phyloP scores from a whole-genome alignment of 805 yeast genomes.

The Ogataea salicorniae region DNA sequence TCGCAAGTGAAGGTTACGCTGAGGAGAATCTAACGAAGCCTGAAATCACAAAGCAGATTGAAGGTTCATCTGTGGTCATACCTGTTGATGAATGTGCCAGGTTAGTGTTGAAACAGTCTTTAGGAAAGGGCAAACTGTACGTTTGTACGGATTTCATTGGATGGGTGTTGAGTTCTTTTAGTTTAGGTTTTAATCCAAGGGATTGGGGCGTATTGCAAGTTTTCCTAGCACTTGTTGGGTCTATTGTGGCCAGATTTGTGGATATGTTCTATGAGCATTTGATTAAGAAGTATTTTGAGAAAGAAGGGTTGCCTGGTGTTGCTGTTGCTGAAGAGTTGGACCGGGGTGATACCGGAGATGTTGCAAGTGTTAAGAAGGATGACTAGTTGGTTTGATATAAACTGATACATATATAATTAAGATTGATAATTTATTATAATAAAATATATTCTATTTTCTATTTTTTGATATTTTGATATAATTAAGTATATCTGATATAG shows the following conservation, averaged over 20 bases:
- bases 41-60: slow-evolving; percentile 70
- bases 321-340: neutral
- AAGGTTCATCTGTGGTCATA: slow-evolving; percentile 77
- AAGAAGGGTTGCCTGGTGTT: slow-evolving; percentile 18
- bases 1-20: slow-evolving; percentile 78
- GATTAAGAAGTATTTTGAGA: slow-evolving; percentile 44
- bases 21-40: slow-evolving; percentile 86
- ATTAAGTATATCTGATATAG: too few species aligned
- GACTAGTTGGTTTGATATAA: neutral
- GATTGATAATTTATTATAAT: neutral
- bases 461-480: neutral
- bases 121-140: slow-evolving; percentile 64
- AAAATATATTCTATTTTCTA: neutral
- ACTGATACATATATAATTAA: neutral
- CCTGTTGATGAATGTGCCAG: slow-evolving; percentile 62
- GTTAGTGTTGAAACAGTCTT: slow-evolving; percentile 42
- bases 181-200: slow-evolving; percentile 68
- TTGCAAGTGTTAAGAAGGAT: neutral
- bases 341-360: neutral
- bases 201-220: slow-evolving; percentile 49
- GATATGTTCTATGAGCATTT: slow-evolving; percentile 46
- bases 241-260: slow-evolving; percentile 57
- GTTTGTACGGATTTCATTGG: slow-evolving; percentile 82
- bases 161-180: slow-evolving; percentile 66
- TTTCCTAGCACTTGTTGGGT: slow-evolving; percentile 42